Evolutionary conservation across 108 stramenopile species (phyloP).

Genomic region (Conticribra guillardii): DNA sequence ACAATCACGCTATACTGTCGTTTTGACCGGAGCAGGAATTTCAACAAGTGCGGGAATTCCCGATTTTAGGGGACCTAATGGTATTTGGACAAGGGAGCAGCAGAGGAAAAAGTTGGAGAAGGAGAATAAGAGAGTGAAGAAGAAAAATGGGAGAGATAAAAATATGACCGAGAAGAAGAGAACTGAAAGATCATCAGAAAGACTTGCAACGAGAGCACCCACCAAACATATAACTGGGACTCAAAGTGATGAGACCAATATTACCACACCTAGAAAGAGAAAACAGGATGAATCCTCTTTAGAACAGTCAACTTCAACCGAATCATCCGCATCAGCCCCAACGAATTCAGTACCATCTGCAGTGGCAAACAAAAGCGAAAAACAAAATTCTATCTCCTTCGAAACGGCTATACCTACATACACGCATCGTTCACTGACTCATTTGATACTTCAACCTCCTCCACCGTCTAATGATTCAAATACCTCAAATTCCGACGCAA

Average conservation of each 20-base stretch:
- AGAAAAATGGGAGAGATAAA: constrained; percentile 3
- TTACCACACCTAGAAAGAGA: too few species aligned
- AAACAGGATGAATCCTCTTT: too few species aligned
- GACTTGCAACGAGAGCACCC: neutral
- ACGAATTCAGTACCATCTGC: too few species aligned
- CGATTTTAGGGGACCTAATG: constrained; percentile 95
- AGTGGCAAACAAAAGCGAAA: too few species aligned
- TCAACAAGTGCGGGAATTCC: constrained; percentile 93
- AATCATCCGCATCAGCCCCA: too few species aligned
- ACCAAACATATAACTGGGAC: too few species aligned
- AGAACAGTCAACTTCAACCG: too few species aligned
- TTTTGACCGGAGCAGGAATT: constrained; percentile 97
- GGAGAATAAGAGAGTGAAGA: constrained; percentile 19
- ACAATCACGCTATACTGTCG: constrained; percentile 58
- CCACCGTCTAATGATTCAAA: too few species aligned
- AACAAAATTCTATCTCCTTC: constrained; percentile 43
- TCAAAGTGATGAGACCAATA: too few species aligned
- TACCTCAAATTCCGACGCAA: neutral
- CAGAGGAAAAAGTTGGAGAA: constrained; percentile 30
- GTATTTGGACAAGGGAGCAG: constrained; percentile 91
- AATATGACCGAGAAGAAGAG: constrained; percentile 12
- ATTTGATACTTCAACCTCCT: constrained; percentile 43
- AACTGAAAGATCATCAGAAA: constrained; percentile 3
- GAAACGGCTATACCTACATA: constrained; percentile 68
- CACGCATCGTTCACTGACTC: constrained; percentile 79